Evolutionary conservation across 2,329 filamentous ascomycete genomes (phyloP).

Genomic region (Phoma herbarum): DNA sequence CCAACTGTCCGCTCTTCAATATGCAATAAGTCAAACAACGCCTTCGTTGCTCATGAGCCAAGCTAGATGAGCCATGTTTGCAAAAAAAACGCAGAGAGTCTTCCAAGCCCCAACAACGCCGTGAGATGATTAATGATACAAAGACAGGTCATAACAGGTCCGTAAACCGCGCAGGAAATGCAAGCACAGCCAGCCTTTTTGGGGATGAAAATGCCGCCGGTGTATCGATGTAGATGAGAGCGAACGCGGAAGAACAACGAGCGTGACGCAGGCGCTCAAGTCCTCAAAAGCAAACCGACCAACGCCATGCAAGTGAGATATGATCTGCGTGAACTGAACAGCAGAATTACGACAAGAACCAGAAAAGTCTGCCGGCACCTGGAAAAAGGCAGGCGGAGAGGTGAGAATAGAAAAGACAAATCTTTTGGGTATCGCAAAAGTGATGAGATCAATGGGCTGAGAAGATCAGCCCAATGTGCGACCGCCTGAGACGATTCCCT

Average conservation of each 20-base stretch:
- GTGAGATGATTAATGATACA: conserved; percentile 24
- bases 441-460: conserved; percentile 29
- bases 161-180: conserved; percentile 23
- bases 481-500: conserved; percentile 52
- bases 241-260: conserved; percentile 39
- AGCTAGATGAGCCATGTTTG: conserved; percentile 18
- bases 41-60: conserved; percentile 22
- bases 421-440: conserved; percentile 51
- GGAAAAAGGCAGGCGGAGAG: conserved; percentile 12
- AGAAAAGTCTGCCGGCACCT: conserved; percentile 11
- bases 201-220: conserved; percentile 35
- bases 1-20: conserved; percentile 33
- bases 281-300: conserved; percentile 31
- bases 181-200: conserved; percentile 42
- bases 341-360: conserved; percentile 18
- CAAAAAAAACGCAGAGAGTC: conserved; percentile 17
- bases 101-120: conserved; percentile 22
- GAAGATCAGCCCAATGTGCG: conserved; percentile 48
- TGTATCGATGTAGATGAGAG: conserved; percentile 22
- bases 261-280: conserved; percentile 39
- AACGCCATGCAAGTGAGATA: conserved; percentile 46
- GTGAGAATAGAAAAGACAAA: conserved; percentile 28
- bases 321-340: conserved; percentile 21
- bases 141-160: conserved; percentile 20
- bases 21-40: conserved; percentile 45